These are phyloP conservation scores for Solanum virginianum DNA, from an alignment of 257 asterid genomes.

Conservation along the genomic window DNA sequence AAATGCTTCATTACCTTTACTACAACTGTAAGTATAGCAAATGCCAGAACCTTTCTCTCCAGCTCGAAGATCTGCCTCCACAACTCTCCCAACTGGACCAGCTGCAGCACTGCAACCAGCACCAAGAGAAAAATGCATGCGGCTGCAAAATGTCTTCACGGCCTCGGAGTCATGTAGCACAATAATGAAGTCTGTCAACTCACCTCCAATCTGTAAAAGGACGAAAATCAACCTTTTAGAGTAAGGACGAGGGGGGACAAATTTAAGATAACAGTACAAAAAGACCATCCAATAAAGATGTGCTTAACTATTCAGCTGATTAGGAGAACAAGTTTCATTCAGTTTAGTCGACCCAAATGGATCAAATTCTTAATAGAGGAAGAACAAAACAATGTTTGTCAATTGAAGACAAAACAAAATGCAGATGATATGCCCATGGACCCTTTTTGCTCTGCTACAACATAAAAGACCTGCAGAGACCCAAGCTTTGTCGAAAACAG, in stretches of 20 bases:
- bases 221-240: background rate
- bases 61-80: conserved; percentile 96
- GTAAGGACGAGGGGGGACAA: background rate
- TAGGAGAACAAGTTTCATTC: background rate
- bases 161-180: conserved; percentile 83
- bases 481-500: background rate
- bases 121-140: conserved; percentile 97
- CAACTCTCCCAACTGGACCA: conserved; percentile 94
- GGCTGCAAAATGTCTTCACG: conserved; percentile 93
- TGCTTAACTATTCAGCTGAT: background rate
- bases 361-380: background rate
- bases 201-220: conserved; percentile 68
- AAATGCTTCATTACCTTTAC: conserved; percentile 55
- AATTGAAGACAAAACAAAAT: background rate
- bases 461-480: background rate
- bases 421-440: background rate
- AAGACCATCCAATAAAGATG: background rate
- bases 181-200: conserved; percentile 90
- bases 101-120: conserved; percentile 99
- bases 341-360: background rate
- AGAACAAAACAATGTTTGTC: background rate
- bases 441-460: background rate
- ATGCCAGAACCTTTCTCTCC: conserved; percentile 98
- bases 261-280: background rate
- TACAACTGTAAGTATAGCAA: conserved; percentile 98